A percentile compares a stretch with the other conserved stretches of the same genome.
Conservation (phyloP, 768 basidiomycete genomes). For the Rhizopogon vesiculosus region DNA sequence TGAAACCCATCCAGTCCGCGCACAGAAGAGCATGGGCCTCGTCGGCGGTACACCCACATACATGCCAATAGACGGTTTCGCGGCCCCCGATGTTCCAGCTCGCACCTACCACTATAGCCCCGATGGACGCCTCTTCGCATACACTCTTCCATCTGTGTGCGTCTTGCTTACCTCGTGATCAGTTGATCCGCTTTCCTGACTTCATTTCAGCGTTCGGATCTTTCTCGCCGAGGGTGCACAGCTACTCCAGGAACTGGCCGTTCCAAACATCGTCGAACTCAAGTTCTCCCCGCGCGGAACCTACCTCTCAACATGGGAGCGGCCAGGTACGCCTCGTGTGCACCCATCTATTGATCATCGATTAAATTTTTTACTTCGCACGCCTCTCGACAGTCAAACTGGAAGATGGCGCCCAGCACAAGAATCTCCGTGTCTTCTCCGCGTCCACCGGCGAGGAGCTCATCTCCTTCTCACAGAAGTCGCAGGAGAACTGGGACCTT, state of each 20-base stretch:
- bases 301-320: conserved; percentile 94
- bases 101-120: conserved; percentile 78
- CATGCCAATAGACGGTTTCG: conserved; percentile 54
- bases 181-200: conserved; percentile 11
- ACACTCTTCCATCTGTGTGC: conserved; percentile 71
- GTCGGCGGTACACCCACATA: conserved; percentile 81
- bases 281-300: conserved; percentile 92
- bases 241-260: conserved; percentile 68
- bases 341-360: conserved; percentile 8
- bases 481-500: conserved; percentile 86
- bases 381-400: conserved; percentile 53
- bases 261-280: conserved; percentile 77
- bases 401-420: conserved; percentile 88
- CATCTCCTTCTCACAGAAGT: conserved; percentile 81
- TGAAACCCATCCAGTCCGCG: conserved; percentile 58
- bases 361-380: conserved; percentile 6
- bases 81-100: conserved; percentile 63
- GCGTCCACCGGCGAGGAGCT: conserved; percentile 84
- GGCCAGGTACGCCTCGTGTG: conserved; percentile 54
- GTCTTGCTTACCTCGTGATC: conserved; percentile 27
- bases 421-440: conserved; percentile 90
- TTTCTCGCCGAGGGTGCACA: conserved; percentile 69
- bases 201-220: conserved; percentile 59
- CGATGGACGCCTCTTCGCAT: conserved; percentile 85
- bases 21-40: conserved; percentile 90